A percentile compares a stretch with the other conserved stretches of the same genome.
Evolutionary conservation across 2,329 filamentous ascomycete genomes (phyloP).

Genomic region (Volutella citrinella): DNA sequence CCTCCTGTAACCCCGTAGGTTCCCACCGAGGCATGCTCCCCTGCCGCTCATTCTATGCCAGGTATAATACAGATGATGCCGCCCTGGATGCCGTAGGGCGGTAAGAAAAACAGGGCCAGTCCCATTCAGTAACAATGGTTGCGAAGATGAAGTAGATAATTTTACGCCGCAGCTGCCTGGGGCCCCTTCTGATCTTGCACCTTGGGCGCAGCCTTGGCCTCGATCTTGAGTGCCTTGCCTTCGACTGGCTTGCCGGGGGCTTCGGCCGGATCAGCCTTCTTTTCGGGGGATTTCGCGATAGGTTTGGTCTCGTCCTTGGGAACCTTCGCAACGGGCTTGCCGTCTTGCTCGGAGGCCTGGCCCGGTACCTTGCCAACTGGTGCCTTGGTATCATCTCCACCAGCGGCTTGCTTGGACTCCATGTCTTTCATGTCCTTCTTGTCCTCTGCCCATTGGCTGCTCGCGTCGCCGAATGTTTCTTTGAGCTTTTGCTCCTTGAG

Average conservation of each 20-base stretch:
- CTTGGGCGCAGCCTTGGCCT: constrained; percentile 7
- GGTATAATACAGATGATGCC: constrained; percentile 17
- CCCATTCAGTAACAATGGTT: too few relatives aligned
- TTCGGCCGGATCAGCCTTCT: not conserved
- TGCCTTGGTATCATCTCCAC: not conserved
- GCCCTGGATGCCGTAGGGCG: too few relatives aligned
- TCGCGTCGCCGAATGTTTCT: constrained; percentile 73
- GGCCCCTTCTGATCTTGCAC: not conserved
- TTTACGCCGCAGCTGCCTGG: constrained; percentile 6
- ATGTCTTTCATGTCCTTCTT: constrained; percentile 74
- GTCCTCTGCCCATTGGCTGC: constrained; percentile 84
- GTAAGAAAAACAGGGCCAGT: too few relatives aligned
- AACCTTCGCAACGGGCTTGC: too few relatives aligned
- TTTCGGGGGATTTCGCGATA: constrained; percentile 10
- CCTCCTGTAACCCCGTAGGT: too few relatives aligned
- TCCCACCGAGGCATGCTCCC: too few relatives aligned
- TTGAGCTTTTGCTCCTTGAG: constrained; percentile 71
- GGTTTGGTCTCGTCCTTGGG: too few relatives aligned
- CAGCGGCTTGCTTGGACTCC: constrained; percentile 26
- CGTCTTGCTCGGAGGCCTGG: constrained; percentile 13
- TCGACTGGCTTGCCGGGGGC: constrained; percentile 1
- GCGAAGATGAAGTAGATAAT: too few relatives aligned
- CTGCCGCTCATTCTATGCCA: constrained; percentile 9
- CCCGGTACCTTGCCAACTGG: not conserved
- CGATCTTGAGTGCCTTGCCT: constrained; percentile 8